Evolutionary conservation across 1,139 yeast species (phyloP), one percentile per base, ranked within the genome.

Genomic region (Lodderomyces orthopsilosis): DNA sequence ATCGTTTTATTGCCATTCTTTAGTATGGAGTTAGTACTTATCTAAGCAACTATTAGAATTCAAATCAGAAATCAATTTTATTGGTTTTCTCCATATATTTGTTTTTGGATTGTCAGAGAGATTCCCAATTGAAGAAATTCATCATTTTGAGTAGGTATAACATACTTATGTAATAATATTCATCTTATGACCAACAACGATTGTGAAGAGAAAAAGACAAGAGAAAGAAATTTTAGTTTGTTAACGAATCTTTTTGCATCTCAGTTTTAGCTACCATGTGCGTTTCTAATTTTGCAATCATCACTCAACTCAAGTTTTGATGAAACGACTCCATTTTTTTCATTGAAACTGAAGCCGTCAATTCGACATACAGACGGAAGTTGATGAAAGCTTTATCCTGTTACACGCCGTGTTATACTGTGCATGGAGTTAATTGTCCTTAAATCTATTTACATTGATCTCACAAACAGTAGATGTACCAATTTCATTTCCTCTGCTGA

Each of bases 31-130:
- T 24, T 24, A 24, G 27, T 24, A 24, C 10, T 24, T 4, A 10
- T 4, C 9, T 10, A 24, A 10, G 12, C 10, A 24, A 24, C 5
- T 4, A 13, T 13, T 13, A 13, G n/a, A n/a, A 10, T n/a, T 26
- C 23, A 17, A 28, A 23, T 50, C 53, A 50, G 53, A 47, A 15
- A 41, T 48, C 53, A 50, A 50, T 50, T 48, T n/a, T 47, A 46
- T 26, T 22, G 48, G 56, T 56, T 61, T 61, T 61, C 65, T 61
- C 66, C 66, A 60, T 40, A 30, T 40, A 45, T 47, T 46, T 41
- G 23, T 41, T 56, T 59, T 57, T 56, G 63, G 63, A 56, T 61
- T 58, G 66, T 63, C 66, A 62, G 67, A 63, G 68, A 63, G 66
- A 63, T 63, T 63, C 68, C 68, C 68, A 63, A 62, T 62, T 62